Evolutionary conservation across 2,329 filamentous ascomycete species (phyloP).

Genomic region (Colletotrichum chlorophyti): DNA sequence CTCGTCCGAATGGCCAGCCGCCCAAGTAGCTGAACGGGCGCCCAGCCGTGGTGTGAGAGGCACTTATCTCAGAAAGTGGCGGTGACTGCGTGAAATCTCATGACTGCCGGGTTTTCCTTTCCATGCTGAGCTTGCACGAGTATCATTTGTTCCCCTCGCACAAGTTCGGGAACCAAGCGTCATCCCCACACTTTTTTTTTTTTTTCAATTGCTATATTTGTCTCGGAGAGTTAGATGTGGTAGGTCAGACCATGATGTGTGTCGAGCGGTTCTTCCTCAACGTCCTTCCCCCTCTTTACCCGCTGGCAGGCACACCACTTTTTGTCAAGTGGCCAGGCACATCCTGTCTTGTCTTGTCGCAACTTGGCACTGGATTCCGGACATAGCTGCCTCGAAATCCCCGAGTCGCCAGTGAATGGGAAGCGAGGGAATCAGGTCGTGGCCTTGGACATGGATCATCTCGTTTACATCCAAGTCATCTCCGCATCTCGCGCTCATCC

Average conservation of each 20-base stretch:
- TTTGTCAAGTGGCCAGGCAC: too few species aligned
- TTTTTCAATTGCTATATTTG: slow-evolving; percentile 3
- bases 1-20: too few species aligned
- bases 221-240: slow-evolving; percentile 19
- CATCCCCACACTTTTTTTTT: slow-evolving; percentile 14
- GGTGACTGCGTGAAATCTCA: slow-evolving; percentile 28
- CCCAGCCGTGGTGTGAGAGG: neutral
- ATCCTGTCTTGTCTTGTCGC: neutral
- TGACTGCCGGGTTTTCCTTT: slow-evolving; percentile 21
- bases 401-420: slow-evolving; percentile 1
- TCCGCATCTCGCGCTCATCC: too few species aligned
- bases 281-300: slow-evolving; percentile 3
- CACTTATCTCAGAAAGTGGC: slow-evolving; percentile 21
- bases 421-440: neutral
- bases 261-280: slow-evolving; percentile 4
- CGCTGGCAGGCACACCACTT: too few species aligned
- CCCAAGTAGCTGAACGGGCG: neutral
- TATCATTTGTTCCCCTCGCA: slow-evolving; percentile 22
- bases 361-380: neutral
- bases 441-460: neutral
- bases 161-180: slow-evolving; percentile 1
- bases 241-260: slow-evolving; percentile 5
- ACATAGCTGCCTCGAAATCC: slow-evolving; percentile 1
- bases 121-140: slow-evolving; percentile 5
- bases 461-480: neutral